Percentiles rank a stretch among this genome's conserved stretches.
Conservation (phyloP, 768 basidiomycete genomes). For the Suillus occidentalis region DNA sequence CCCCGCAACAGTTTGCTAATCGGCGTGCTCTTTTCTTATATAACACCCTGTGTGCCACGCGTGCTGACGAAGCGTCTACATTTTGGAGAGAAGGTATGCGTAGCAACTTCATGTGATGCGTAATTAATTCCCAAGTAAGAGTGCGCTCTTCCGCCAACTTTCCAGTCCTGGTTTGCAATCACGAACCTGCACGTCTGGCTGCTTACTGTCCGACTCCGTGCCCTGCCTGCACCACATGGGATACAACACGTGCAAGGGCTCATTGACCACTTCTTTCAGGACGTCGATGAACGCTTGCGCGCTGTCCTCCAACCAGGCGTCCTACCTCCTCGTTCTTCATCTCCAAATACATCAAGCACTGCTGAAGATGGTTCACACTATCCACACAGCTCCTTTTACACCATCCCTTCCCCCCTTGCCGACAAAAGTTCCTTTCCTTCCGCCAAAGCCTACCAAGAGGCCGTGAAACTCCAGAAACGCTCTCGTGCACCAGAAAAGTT, state of each 20-base stretch:
- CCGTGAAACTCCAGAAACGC: conserved; percentile 20
- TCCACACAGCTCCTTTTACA: conserved; percentile 25
- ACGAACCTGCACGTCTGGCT: conserved; percentile 94
- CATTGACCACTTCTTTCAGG: conserved; percentile 93
- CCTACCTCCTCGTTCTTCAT: conserved; percentile 25
- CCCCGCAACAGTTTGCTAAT: conserved; percentile 60
- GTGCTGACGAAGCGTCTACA: conserved; percentile 54
- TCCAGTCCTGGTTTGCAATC: conserved; percentile 95
- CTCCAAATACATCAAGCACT: conserved; percentile 15
- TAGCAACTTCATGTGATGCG: not conserved
- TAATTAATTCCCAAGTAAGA: conserved; percentile 41
- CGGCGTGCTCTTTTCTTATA: conserved; percentile 60
- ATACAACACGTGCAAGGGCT: conserved; percentile 74
- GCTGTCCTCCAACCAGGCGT: conserved; percentile 65
- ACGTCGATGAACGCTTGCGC: conserved; percentile 88
- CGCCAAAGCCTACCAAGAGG: conserved; percentile 26
- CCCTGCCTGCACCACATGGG: conserved; percentile 69
- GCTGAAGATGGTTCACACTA: conserved; percentile 25
- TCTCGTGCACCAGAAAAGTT: conserved; percentile 72
- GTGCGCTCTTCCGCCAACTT: conserved; percentile 85
- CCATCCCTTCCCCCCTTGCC: conserved; percentile 26
- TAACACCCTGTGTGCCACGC: conserved; percentile 51
- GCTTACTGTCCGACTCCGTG: conserved; percentile 83
- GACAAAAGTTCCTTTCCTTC: conserved; percentile 28
- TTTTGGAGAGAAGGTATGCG: conserved; percentile 68